Percentiles rank a stretch among this genome's conserved stretches.
These are phyloP conservation scores for Coniochaeta pulveracea DNA, from an alignment of 2,329 filamentous ascomycete genomes.

Conservation along the genomic window DNA sequence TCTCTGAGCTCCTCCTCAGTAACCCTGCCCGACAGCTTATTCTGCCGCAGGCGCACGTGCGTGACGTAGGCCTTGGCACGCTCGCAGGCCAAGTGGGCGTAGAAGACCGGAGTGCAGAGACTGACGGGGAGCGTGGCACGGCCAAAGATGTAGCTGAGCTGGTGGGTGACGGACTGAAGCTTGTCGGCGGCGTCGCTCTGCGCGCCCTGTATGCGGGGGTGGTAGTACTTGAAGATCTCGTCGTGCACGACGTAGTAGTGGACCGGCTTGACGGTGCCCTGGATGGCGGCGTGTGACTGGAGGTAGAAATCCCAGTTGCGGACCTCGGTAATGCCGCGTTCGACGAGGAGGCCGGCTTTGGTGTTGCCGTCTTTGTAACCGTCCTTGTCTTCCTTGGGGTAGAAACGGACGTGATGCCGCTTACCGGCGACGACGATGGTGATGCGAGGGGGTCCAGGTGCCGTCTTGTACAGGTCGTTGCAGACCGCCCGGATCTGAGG, in stretches of 20 bases:
- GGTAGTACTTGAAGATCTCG: conserved; percentile 38
- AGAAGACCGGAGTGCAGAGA: conserved; percentile 62
- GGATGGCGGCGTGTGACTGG: conserved; percentile 56
- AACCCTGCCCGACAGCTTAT: too few species aligned
- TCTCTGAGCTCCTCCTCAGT: too few species aligned
- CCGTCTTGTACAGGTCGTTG: conserved; percentile 34
- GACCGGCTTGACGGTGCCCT: conserved; percentile 61
- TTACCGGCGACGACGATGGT: conserved; percentile 65
- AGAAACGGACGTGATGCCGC: conserved; percentile 67
- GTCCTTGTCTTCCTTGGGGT: conserved; percentile 37
- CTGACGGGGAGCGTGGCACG: conserved; percentile 61
- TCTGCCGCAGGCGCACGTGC: too few species aligned
- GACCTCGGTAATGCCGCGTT: conserved; percentile 56
- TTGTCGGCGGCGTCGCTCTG: conserved; percentile 35
- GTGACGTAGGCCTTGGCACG: conserved; percentile 56
- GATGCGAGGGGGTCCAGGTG: conserved; percentile 38
- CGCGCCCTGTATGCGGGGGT: conserved; percentile 9
- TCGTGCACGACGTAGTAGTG: conserved; percentile 57
- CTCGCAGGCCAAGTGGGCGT: conserved; percentile 63
- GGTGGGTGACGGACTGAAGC: conserved; percentile 52
- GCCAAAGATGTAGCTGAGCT: conserved; percentile 59
- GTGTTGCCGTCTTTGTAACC: conserved; percentile 45
- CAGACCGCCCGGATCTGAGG: conserved; percentile 45
- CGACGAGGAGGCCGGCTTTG: conserved; percentile 56
- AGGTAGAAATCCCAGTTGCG: conserved; percentile 63